phyloP scores from a whole-genome alignment of 805 yeast genomes.

The Candida corydali region DNA sequence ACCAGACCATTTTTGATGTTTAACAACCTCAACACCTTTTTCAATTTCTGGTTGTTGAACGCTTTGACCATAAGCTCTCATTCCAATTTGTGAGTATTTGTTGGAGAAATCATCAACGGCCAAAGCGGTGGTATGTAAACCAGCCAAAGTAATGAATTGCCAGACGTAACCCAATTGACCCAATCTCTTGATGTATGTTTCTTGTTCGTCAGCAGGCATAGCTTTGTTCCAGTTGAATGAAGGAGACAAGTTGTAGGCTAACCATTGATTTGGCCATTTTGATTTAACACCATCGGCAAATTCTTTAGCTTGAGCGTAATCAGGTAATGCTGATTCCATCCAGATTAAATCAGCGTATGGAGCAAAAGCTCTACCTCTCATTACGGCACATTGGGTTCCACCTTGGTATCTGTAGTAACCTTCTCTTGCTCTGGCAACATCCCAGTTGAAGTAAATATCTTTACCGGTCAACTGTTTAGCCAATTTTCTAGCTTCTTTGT shows the following conservation, averaged over 20 bases:
- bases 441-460: conserved; percentile 92
- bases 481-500: conserved; percentile 72
- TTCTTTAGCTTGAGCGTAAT: conserved; percentile 87
- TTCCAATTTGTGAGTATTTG: conserved; percentile 75
- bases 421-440: conserved; percentile 89
- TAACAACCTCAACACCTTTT: conserved; percentile 87
- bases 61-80: conserved; percentile 90
- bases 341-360: conserved; percentile 94
- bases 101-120: conserved; percentile 83
- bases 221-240: conserved; percentile 98
- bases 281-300: conserved; percentile 88
- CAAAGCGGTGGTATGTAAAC: conserved; percentile 92
- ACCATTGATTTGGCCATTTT: conserved; percentile 85
- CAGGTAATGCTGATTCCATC: conserved; percentile 98
- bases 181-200: conserved; percentile 82
- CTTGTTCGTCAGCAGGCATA: conserved; percentile 82
- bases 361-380: conserved; percentile 92
- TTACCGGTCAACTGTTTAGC: conserved; percentile 75
- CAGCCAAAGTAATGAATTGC: conserved; percentile 97
- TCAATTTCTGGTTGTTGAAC: conserved; percentile 88
- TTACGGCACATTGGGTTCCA: conserved; percentile 95
- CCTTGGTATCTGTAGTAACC: conserved; percentile 96
- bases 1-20: conserved; percentile 99
- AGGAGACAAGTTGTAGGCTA: conserved; percentile 94
- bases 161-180: conserved; percentile 90